phyloP scores from a whole-genome alignment of 2,329 filamentous ascomycete genomes.

The Hysterium pulicare region DNA sequence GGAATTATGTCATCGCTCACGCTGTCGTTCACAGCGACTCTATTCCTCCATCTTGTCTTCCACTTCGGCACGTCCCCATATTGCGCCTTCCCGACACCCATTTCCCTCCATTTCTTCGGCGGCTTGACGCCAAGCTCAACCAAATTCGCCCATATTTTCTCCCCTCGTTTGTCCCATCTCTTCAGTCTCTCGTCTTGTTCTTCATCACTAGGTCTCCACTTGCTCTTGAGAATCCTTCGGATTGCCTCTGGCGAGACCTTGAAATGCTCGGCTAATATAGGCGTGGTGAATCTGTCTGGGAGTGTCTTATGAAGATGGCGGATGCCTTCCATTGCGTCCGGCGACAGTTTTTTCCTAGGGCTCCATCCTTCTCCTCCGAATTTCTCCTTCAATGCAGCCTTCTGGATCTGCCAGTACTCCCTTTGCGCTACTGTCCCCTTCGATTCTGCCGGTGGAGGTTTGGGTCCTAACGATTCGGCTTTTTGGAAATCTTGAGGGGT shows the following conservation, averaged over 20 bases:
- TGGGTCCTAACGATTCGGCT: neutral
- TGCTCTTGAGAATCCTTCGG: conserved; percentile 77
- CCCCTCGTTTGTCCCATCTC: conserved; percentile 48
- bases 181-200: conserved; percentile 42
- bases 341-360: conserved; percentile 82
- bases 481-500: neutral
- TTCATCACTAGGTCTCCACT: conserved; percentile 61
- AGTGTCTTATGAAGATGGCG: conserved; percentile 75
- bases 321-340: conserved; percentile 88
- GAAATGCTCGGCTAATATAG: conserved; percentile 72
- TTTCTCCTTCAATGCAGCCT: conserved; percentile 70
- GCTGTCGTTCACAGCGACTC: conserved; percentile 27
- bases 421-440: conserved; percentile 9
- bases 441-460: neutral
- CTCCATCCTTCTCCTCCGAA: conserved; percentile 74
- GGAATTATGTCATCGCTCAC: neutral
- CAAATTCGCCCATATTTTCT: conserved; percentile 48
- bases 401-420: conserved; percentile 71
- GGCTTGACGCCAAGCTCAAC: conserved; percentile 54
- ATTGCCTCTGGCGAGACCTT: conserved; percentile 84
- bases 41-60: conserved; percentile 29
- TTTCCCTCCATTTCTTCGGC: conserved; percentile 51
- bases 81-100: conserved; percentile 38
- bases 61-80: conserved; percentile 29
- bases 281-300: conserved; percentile 72